Base-by-base conservation (phyloP, 306 rosid genomes). In the Quercus rubra region DNA sequence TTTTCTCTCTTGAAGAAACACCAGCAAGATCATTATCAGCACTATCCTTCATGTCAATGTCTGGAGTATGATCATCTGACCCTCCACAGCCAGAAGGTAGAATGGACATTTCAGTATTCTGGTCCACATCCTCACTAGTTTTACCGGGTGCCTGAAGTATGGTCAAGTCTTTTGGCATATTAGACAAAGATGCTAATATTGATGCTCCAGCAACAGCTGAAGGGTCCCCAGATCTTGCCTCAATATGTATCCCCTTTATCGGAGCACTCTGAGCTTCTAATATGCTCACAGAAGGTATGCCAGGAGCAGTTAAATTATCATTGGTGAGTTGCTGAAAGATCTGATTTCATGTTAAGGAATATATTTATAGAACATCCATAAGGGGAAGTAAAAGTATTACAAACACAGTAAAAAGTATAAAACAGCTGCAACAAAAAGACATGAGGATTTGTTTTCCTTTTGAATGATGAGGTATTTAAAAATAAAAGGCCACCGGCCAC, bases 121-220 rank as follows among this genome's bases (percentile, higher is more conserved):
- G 91, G 70, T 81, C 89, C 81, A 87, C 81, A 72, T 89, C 86
- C 62, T 85, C 87, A 30, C 86, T 80, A 56, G 91, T 75, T 86
- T 89, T 93, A 67, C 82, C 77, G 73, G 94, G 85, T 20, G 95
- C 89, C 18, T 94, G 83, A 81, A 89, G 86, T 66, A 83, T 80
- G 33, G 96, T 84, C 68, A 89, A 84, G 73, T 89, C 97, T 82
- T 90, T 85, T 58, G 85, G 87, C 76, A 85, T 70, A 84, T 84
- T 85, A 71, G 99, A 88, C 80, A 93, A 80, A n/a, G 99, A 89
- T 21, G 97, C 94, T 79, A 95, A 85, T 81, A 95, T 92, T 31
- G 99, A 91, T 51, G 97, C 94, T 55, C 96, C 98, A 61, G 93
- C 92, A 76, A 93, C 99, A 76, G 97, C 91, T 19, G 99, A 89